Percentiles rank a stretch among this genome's conserved stretches.
These are phyloP conservation scores for Spergularia bocconei DNA, from an alignment of 148 eudicot species.

Conservation along the genomic window DNA sequence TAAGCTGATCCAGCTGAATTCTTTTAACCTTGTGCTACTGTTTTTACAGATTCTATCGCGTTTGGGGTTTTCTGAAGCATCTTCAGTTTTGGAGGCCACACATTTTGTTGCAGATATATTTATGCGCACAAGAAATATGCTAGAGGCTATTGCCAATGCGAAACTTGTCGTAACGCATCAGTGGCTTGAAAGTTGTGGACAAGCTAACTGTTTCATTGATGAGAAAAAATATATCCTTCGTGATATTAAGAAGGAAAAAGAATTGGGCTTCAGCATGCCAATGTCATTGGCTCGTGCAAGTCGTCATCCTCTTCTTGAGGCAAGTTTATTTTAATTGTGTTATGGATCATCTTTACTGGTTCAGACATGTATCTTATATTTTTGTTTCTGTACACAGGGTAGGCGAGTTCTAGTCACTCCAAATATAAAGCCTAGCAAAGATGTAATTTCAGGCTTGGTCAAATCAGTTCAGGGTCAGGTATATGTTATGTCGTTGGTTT, in stretches of 20 bases:
- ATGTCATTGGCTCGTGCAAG: slow-evolving; percentile 64
- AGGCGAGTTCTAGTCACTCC: slow-evolving; percentile 58
- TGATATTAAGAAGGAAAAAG: slow-evolving; percentile 82
- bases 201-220: slow-evolving; percentile 65
- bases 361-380: background rate
- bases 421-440: slow-evolving; percentile 65
- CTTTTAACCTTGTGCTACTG: slow-evolving; percentile 9
- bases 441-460: slow-evolving; percentile 59
- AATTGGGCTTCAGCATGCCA: slow-evolving; percentile 79
- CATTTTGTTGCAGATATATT: slow-evolving; percentile 84
- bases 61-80: slow-evolving; percentile 32
- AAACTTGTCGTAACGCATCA: slow-evolving; percentile 75
- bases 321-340: slow-evolving; percentile 20
- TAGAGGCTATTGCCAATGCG: slow-evolving; percentile 86
- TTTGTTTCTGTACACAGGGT: slow-evolving; percentile 39
- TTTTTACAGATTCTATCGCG: slow-evolving; percentile 35
- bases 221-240: slow-evolving; percentile 81
- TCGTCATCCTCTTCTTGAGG: slow-evolving; percentile 75
- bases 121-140: slow-evolving; percentile 83
- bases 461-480: slow-evolving; percentile 87
- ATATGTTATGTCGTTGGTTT: slow-evolving; percentile 15
- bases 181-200: slow-evolving; percentile 87
- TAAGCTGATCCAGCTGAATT: background rate
- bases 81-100: slow-evolving; percentile 39
- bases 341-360: background rate